phyloP scores from a whole-genome alignment of 2,329 filamentous ascomycete species.

The Helminthosporium solani region DNA sequence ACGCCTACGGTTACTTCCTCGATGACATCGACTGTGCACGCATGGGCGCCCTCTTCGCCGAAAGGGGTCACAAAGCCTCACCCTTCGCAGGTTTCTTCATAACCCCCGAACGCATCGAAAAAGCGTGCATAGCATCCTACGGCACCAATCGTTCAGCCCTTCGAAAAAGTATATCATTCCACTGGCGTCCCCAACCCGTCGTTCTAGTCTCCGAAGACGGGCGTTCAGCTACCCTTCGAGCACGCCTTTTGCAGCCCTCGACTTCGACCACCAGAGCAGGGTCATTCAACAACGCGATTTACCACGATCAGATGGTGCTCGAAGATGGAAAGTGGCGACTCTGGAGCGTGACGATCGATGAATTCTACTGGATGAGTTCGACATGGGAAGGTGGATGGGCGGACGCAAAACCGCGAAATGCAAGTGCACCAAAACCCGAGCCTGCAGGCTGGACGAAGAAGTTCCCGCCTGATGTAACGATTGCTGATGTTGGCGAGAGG shows the following conservation, averaged over 20 bases:
- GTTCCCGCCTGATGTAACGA: constrained; percentile 25
- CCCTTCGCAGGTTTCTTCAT: constrained; percentile 28
- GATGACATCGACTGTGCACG: constrained; percentile 22
- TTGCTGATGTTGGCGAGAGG: constrained; percentile 20
- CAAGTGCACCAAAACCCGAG: constrained; percentile 15
- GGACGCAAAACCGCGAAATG: constrained; percentile 19
- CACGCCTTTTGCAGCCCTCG: constrained; percentile 23
- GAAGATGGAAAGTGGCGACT: constrained; percentile 26
- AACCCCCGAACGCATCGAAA: constrained; percentile 20
- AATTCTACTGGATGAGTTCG: constrained; percentile 29
- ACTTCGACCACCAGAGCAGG: constrained; percentile 21
- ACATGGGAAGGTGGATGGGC: constrained; percentile 27
- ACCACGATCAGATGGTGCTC: constrained; percentile 29
- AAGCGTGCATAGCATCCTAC: constrained; percentile 22
- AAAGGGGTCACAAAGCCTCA: constrained; percentile 22
- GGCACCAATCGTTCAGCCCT: constrained; percentile 22
- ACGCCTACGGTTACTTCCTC: constrained; percentile 24
- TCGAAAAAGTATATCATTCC: constrained; percentile 23
- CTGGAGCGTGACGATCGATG: constrained; percentile 31
- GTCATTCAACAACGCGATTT: constrained; percentile 27
- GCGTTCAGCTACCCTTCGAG: constrained; percentile 21
- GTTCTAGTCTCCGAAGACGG: constrained; percentile 29
- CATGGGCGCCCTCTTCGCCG: constrained; percentile 25
- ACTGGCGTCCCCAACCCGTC: constrained; percentile 29
- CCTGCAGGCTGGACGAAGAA: constrained; percentile 22